phyloP scores from a whole-genome alignment of 306 rosid genomes.

The Quercus berberidifolia region DNA sequence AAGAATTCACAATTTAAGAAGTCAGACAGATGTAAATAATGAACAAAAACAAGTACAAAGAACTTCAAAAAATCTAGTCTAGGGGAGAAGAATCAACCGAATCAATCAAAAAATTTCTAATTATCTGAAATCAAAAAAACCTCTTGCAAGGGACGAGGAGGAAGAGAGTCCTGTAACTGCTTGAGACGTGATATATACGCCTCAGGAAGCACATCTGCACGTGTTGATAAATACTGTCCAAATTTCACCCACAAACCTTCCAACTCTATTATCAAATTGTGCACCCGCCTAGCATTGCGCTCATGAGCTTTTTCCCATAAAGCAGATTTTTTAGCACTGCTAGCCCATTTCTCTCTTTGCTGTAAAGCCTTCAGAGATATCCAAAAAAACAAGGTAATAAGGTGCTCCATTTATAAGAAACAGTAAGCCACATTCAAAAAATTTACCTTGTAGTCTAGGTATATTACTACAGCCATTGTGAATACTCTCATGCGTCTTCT shows the following conservation, averaged over 20 bases:
- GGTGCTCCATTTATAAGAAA: neutral
- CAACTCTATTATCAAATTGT: conserved; percentile 72
- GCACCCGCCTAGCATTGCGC: conserved; percentile 86
- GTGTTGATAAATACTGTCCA: conserved; percentile 94
- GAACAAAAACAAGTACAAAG: neutral
- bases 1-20: conserved; percentile 6
- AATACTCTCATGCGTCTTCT: conserved; percentile 50
- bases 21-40: neutral
- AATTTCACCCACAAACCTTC: conserved; percentile 99
- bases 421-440: neutral
- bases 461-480: conserved; percentile 39
- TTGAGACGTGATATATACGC: conserved; percentile 73
- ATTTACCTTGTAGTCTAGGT: conserved; percentile 55
- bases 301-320: conserved; percentile 90
- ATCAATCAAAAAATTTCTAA: neutral
- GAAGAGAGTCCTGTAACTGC: conserved; percentile 96
- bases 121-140: conserved; percentile 14
- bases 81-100: neutral
- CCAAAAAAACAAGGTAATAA: conserved; percentile 5
- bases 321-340: conserved; percentile 44
- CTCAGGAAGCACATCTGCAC: conserved; percentile 95
- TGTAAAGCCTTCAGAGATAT: conserved; percentile 57
- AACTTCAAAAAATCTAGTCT: neutral
- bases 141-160: conserved; percentile 96
- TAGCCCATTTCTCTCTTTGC: conserved; percentile 83